These are phyloP conservation scores for Lipomyces chichibuensis DNA, from an alignment of 805 yeast species.

Conservation along the genomic window DNA sequence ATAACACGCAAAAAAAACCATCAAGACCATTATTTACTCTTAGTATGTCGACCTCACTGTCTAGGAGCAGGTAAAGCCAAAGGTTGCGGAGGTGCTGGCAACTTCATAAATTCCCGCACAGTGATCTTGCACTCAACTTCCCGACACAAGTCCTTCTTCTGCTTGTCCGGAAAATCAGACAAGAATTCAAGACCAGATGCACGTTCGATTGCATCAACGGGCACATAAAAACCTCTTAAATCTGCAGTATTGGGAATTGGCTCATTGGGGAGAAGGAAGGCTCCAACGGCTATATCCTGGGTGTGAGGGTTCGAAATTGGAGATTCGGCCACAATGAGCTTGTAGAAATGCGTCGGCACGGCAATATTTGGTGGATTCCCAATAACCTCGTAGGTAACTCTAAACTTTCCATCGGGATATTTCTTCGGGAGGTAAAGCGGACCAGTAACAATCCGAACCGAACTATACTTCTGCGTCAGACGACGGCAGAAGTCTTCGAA, in stretches of 20 bases:
- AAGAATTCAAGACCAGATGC: conserved; percentile 81
- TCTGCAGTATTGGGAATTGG: conserved; percentile 71
- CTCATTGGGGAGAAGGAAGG: conserved; percentile 93
- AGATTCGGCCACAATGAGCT: conserved; percentile 81
- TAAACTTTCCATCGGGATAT: conserved; percentile 79
- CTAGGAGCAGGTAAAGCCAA: conserved; percentile 26
- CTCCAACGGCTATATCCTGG: conserved; percentile 68
- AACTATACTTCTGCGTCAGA: conserved; percentile 67
- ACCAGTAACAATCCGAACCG: conserved; percentile 89
- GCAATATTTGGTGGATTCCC: conserved; percentile 97
- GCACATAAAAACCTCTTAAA: conserved; percentile 77
- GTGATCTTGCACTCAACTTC: conserved; percentile 79
- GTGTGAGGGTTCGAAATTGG: conserved; percentile 46
- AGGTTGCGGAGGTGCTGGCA: conserved; percentile 27
- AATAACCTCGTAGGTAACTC: conserved; percentile 86
- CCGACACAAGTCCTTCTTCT: conserved; percentile 67
- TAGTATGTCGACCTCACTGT: not conserved
- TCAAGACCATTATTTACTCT: not conserved
- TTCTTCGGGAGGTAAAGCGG: conserved; percentile 85
- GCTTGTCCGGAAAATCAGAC: conserved; percentile 62
- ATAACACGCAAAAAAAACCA: not conserved
- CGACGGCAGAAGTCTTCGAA: conserved; percentile 86
- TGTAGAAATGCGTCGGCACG: conserved; percentile 96
- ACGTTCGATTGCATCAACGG: conserved; percentile 84
- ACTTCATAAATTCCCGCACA: conserved; percentile 67